phyloP scores from a whole-genome alignment of 345 rosid genomes.

The Euphorbia peplus region DNA sequence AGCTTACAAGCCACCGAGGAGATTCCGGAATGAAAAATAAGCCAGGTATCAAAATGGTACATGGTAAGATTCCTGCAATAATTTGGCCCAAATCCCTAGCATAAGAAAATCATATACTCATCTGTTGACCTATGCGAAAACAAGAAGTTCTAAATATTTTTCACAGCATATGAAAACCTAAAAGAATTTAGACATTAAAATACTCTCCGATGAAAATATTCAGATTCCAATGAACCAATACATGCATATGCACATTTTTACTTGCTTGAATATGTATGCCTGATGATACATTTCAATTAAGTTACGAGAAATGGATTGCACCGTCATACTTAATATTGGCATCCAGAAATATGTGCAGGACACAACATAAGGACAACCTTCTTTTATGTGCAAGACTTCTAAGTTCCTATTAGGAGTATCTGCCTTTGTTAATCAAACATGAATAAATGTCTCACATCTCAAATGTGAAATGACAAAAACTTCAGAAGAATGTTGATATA shows the following conservation, averaged over 20 bases:
- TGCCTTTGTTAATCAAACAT: neutral
- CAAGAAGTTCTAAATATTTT: neutral
- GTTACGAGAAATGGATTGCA: neutral
- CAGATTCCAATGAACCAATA: neutral
- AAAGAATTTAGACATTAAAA: neutral
- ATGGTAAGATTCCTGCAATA: conserved; percentile 77
- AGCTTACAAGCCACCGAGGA: conserved; percentile 95
- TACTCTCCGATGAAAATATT: neutral
- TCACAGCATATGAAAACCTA: neutral
- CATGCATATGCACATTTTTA: neutral
- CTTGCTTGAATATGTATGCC: neutral
- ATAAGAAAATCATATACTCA: neutral
- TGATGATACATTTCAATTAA: neutral
- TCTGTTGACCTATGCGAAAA: conserved; percentile 1
- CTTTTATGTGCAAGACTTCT: neutral
- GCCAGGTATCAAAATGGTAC: conserved; percentile 80
- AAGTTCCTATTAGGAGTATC: neutral
- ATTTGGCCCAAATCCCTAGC: conserved; percentile 8
- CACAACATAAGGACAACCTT: neutral
- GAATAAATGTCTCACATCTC: neutral
- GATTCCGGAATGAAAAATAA: conserved; percentile 98
- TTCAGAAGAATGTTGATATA: neutral
- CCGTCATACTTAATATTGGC: neutral
- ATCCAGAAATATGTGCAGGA: neutral
- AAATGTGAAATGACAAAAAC: neutral